Base-by-base conservation (phyloP, 176 grass and related monocot genomes). In the Musa schizocarpa region DNA sequence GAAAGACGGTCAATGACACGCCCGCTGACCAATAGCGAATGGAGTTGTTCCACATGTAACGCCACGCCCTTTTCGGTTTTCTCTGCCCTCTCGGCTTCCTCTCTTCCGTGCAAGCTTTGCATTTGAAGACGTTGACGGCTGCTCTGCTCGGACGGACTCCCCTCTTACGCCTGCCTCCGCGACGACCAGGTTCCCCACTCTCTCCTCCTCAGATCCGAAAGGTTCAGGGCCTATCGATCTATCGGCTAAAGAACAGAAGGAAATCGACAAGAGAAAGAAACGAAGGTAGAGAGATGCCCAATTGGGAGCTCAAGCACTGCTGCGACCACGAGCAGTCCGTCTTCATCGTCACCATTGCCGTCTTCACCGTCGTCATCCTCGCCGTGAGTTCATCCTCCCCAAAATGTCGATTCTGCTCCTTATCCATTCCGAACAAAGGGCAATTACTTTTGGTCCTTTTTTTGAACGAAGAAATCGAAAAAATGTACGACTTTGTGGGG, bases 331-430 rank as follows among this genome's bases (percentile, higher is more conserved):
- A 81, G 19, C 95, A 99, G 86, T 53, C 48, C 72, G 77, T 91
- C 27, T 99, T 99, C 79, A 87, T 93, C 54, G 88, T 74, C 25
- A 74, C 86, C 85, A 50, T 99, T 81, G 90, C 81, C 22, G 67
- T 94, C 73, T 99, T 86, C 84, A 92, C 88, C 85, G 84, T 99
- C 84, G 90, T 94, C 81, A 99, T 94, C 81, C 85, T 99, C 76
- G 78, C 77, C 58, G 95, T 99, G 51, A 75, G 9, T 73, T 27
- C 53, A 17, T 23, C 52, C 24, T 24, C 34, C 19, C 9, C 8
- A 11, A 21, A 70, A 50, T 70, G 34, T 51, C 17, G 25, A 11
- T 70, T 11, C 34, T 70, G 68, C 48, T 11, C 34, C 68, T 50
- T 50, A 70, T 52, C 8, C 68, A 0, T n/a, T 12, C 68, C 1